Evolutionary conservation across 2,329 filamentous ascomycete species (phyloP).

Genomic region (Fusarium xyrophilum): DNA sequence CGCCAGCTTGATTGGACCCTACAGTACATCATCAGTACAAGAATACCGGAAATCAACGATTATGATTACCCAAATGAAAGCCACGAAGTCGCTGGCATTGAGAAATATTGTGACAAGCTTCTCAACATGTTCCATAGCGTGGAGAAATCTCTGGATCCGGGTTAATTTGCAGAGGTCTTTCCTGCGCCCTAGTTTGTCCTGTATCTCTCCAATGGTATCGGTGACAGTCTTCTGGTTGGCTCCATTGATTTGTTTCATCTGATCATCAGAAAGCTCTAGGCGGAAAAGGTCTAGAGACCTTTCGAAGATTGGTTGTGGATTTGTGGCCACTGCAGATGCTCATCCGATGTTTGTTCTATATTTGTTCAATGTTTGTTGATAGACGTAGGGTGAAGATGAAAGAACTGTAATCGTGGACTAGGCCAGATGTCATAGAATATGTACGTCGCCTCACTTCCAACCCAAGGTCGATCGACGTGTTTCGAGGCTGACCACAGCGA

Average conservation of each 20-base stretch:
- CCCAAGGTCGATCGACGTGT: not conserved
- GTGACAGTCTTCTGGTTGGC: accelerated
- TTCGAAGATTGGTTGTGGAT: not conserved
- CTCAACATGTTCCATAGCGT: not conserved
- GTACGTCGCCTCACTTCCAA: not conserved
- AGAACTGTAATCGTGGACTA: accelerated
- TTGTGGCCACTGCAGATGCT: not conserved
- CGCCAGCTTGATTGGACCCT: constrained; percentile 3
- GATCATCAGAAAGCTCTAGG: not conserved
- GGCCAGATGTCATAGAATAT: accelerated
- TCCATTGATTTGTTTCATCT: not conserved
- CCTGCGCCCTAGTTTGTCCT: not conserved
- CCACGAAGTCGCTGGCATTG: not conserved
- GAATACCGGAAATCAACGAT: accelerated
- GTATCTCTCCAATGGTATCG: accelerated
- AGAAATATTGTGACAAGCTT: not conserved
- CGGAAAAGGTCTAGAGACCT: not conserved
- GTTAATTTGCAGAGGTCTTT: not conserved
- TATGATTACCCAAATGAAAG: constrained; percentile 1
- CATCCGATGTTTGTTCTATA: too few species aligned
- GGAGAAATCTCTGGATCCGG: not conserved
- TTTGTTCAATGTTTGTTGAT: too few species aligned
- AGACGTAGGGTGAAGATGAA: accelerated
- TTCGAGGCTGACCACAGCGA: not conserved
- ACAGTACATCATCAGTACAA: accelerated